Evolutionary conservation across 169 alveolate species (phyloP), one percentile per base, ranked within the genome.

Genomic region (Miamiensis avidus): DNA sequence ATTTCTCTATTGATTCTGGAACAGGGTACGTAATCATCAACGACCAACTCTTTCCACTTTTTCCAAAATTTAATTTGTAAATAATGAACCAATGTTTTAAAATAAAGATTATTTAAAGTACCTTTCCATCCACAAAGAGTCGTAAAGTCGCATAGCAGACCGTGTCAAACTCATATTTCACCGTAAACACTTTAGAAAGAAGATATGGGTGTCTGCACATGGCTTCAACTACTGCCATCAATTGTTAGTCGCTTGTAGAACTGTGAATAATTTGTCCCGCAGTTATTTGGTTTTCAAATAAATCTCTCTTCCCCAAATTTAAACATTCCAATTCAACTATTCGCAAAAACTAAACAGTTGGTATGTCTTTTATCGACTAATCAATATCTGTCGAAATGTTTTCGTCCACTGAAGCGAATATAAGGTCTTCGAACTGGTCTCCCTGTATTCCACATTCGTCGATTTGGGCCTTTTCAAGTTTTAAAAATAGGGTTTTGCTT

Each of bases 131-230:
- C 1, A 33, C 31, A 34, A 26, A 73, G 74, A 82, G 75, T 82
- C 87, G 76, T 29, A 74, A 27, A 72, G 69, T 0, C 0, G 33
- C 25, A 20, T 33, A 74, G 69, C 31, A 82, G 65, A 31, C 25
- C 28, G 72, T 74, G 76, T 82, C 87, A 31, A 81, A 69, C 33
- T 82, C 87, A 74, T 82, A 82, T 82, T 82, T 82, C 27, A 78
- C 74, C 6, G 87, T 74, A n/a, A 82, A 34, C 0, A 73, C 74
- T 34, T 82, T 82, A 4, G 69, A 34, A 33, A 82, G 79, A 6
- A 82, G 29, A 31, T 82, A 74, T 4, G 81, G 33, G 29, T 73
- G 82, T 29, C 34, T 34, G 29, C 82, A 73, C 27, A 82, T 31
- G n/a, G 82, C 72, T 74, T 82, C 76, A 29, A 82, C n/a, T 0